These are phyloP conservation scores for Globisporangium viniferum DNA, from an alignment of 352 stramenopile species.

Conservation along the genomic window DNA sequence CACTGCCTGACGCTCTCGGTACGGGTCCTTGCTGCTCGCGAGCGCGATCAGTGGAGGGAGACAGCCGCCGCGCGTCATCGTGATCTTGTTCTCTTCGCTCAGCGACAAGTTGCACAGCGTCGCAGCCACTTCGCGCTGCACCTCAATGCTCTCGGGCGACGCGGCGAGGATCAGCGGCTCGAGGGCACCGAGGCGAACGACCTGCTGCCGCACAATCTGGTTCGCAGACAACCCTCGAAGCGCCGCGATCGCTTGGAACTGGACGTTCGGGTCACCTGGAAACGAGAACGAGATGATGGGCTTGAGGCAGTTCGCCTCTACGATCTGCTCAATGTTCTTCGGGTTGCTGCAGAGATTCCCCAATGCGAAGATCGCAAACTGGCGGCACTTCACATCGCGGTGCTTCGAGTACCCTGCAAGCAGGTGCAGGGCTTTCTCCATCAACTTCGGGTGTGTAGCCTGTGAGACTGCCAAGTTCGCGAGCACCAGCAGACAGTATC, in stretches of 20 bases:
- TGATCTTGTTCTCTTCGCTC: constrained; percentile 96
- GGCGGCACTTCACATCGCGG: constrained; percentile 94
- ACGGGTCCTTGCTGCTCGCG: constrained; percentile 78
- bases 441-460: constrained; percentile 79
- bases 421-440: constrained; percentile 79
- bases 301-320: constrained; percentile 87
- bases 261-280: constrained; percentile 91
- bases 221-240: constrained; percentile 92
- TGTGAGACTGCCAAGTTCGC: constrained; percentile 90
- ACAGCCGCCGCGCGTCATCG: constrained; percentile 92
- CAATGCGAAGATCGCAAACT: constrained; percentile 94
- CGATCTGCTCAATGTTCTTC: constrained; percentile 87
- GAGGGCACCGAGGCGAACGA: constrained; percentile 90
- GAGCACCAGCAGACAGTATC: constrained; percentile 94
- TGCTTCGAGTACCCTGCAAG: constrained; percentile 93
- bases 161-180: constrained; percentile 94
- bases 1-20: constrained; percentile 91
- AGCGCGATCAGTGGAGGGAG: constrained; percentile 90
- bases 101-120: constrained; percentile 94
- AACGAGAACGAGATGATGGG: constrained; percentile 95
- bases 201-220: constrained; percentile 82
- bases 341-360: constrained; percentile 94
- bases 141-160: constrained; percentile 89
- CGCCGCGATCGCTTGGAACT: constrained; percentile 96
- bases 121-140: constrained; percentile 94